Evolutionary conservation across 2,329 filamentous ascomycete species (phyloP), one percentile per base, ranked within the genome.

Genomic region (Penicillium hesseltinei): DNA sequence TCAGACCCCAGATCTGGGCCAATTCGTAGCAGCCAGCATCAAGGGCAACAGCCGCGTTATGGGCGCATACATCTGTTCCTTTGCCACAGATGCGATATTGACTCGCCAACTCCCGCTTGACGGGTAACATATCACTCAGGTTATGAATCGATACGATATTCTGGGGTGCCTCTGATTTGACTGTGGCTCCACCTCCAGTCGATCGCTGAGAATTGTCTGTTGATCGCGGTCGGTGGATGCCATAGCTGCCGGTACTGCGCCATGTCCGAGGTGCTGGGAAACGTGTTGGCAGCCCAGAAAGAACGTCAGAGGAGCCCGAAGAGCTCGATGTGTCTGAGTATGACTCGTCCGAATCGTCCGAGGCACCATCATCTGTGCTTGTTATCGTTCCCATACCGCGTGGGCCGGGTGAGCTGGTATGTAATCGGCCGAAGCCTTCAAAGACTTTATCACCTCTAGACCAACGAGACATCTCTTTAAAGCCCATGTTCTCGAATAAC

Each of bases 31-130:
- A 83, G 5, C 88, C 90, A 64, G 88, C 82, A 61, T 85, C 87
- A 63, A 86, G 82, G 9, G 93, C 92, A 45, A 95, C 86, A 1
- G 77, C 76, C 9, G 92, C 90, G 72, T 99, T 99, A 67, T 95
- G 88, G 44, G 84, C 81, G 73, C 93, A 97, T 4, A 96, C 86
- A 38, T 88, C 84, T n/a, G 86, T 84, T 0, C 89, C 88, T 59
- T 92, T 86, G 4, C 92, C 92, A 71, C 94, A 92, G 15, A 97
- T 89, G 25, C 83, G 83, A 73, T 97, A 99, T 63, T 89, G 84
- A 56, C 85, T 79, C 2, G 92, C 94, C 60, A 97, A 82, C 54
- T 86, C 82, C 58, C 82, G 82, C 71, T 92, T 94, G 3, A 90
- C 89, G 0, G 92, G 92, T n/a, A 96, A 76, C 13, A 91, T 73